Base-by-base conservation (phyloP, 2,329 filamentous ascomycete genomes). In the Ceratocystis alfenasii region DNA sequence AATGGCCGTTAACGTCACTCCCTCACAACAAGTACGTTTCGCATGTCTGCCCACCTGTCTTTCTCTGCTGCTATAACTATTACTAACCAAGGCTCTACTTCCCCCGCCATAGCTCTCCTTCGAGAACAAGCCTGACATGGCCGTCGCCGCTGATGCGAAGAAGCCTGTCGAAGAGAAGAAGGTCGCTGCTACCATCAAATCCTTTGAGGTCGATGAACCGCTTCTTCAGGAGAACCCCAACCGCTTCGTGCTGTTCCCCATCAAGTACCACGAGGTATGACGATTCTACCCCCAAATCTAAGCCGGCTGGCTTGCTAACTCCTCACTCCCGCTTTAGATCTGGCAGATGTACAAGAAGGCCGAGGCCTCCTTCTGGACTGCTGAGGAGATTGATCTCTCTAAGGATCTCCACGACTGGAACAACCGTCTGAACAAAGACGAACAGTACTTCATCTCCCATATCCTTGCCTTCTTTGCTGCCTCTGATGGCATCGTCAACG, bases 261-360 rank as follows among this genome's bases (percentile, higher is more conserved):
- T 99, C 78, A 96, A 96, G 83, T 96, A 97, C 79, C 92, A 97
- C 74, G 93, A 97, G 87, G 93, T 96, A 79, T 78, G 90, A 83
- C 53, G 12, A 63, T 28, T 15, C 3, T 22, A 33, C 30, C 0
- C 65, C 36, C 28, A 33, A 3, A 6, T 3, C 2, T 33, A 53
- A 6, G 36, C 41, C 44, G 15, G 1, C 17, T 20, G 17, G 36
- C 61, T 2, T 8, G 25, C 20, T 30, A 53, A 22, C 41, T 4
- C 60, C 60, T 17, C 5, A 15, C 3, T 22, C 22, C 33, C 12
- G 30, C 72, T 12, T 0, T 12, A 96, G 92, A 95, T 96, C 78
- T 99, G 94, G 94, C 93, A 97, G 78, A 97, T 97, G 93, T 99
- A 99, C 86, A 99, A 99, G 86, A 97, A 97, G 81, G 92, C 92